phyloP scores from a whole-genome alignment of 169 alveolate species.

The Plasmodium adleri region DNA sequence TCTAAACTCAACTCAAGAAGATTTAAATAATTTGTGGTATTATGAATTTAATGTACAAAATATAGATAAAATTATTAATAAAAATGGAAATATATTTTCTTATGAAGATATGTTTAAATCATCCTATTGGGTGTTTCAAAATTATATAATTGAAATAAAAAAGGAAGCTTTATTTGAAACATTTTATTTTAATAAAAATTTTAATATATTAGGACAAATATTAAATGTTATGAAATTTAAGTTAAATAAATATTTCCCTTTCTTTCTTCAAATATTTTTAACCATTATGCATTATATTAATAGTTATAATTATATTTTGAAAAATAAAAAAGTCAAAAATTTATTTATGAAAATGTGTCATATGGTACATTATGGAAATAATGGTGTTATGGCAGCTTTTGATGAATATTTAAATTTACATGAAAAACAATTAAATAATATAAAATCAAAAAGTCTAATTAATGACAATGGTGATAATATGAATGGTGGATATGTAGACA shows the following conservation, averaged over 20 bases:
- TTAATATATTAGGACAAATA: conserved; percentile 34
- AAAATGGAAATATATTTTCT: conserved; percentile 11
- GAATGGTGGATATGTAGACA: not conserved
- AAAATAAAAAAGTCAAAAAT: conserved; percentile 11
- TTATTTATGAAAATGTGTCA: conserved; percentile 5
- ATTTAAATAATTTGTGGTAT: conserved; percentile 29
- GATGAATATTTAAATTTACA: no score
- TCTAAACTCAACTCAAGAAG: conserved; percentile 11
- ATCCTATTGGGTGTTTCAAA: conserved; percentile 38
- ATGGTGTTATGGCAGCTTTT: no score
- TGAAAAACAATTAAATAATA: conserved; percentile 1
- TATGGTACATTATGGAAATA: not conserved
- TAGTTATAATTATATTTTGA: conserved; percentile 27
- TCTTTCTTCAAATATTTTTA: conserved; percentile 54
- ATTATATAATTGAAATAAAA: conserved; percentile 67
- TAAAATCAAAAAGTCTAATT: no score
- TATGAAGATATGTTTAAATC: conserved; percentile 54
- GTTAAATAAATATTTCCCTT: conserved; percentile 27
- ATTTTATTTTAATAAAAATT: conserved; percentile 23
- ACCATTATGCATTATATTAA: conserved; percentile 63
- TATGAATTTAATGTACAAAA: conserved; percentile 9
- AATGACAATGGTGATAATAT: no score
- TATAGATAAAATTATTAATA: not conserved
- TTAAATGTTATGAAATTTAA: conserved; percentile 65
- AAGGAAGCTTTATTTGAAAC: conserved; percentile 47